Conservation (phyloP, 352 stramenopile genomes). For the Globisporangium rhizosaccharum region DNA sequence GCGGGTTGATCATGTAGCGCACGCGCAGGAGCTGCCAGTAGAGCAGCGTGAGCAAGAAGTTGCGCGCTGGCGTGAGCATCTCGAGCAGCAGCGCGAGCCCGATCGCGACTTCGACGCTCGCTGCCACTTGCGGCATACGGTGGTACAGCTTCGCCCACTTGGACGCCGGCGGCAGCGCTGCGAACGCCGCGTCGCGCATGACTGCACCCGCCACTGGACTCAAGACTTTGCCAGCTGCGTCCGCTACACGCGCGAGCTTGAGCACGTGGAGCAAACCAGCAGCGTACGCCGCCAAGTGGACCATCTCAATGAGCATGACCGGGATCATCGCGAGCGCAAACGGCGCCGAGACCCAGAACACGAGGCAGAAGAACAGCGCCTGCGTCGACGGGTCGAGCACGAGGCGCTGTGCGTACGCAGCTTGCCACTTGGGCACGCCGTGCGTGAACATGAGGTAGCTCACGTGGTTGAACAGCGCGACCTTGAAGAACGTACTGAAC, state of each 20-base stretch:
- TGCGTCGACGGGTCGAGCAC: constrained; percentile 79
- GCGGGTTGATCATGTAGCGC: constrained; percentile 89
- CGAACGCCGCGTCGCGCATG: constrained; percentile 56
- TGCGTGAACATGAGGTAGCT: constrained; percentile 83
- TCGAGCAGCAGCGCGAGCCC: constrained; percentile 77
- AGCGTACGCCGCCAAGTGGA: constrained; percentile 68
- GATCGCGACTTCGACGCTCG: constrained; percentile 81
- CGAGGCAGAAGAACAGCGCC: constrained; percentile 78
- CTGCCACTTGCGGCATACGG: constrained; percentile 67
- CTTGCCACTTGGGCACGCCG: constrained; percentile 60
- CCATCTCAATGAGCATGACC: constrained; percentile 74
- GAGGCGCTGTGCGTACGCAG: constrained; percentile 74
- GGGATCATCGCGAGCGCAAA: constrained; percentile 74
- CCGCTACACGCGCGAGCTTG: constrained; percentile 33
- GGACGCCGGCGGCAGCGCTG: constrained; percentile 38
- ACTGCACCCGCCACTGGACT: constrained; percentile 52
- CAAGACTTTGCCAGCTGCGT: constrained; percentile 43
- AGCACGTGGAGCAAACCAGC: constrained; percentile 55
- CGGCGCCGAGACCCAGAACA: constrained; percentile 81
- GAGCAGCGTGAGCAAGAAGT: constrained; percentile 82
- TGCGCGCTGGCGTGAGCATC: constrained; percentile 76
- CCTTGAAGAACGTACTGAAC: constrained; percentile 77
- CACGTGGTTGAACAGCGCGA: constrained; percentile 71
- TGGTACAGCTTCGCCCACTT: constrained; percentile 85
- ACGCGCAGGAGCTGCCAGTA: constrained; percentile 90